Percentiles rank a stretch among this genome's conserved stretches.
These are phyloP conservation scores for Kwoniella bestiolae DNA, from an alignment of 768 basidiomycete species.

Conservation along the genomic window DNA sequence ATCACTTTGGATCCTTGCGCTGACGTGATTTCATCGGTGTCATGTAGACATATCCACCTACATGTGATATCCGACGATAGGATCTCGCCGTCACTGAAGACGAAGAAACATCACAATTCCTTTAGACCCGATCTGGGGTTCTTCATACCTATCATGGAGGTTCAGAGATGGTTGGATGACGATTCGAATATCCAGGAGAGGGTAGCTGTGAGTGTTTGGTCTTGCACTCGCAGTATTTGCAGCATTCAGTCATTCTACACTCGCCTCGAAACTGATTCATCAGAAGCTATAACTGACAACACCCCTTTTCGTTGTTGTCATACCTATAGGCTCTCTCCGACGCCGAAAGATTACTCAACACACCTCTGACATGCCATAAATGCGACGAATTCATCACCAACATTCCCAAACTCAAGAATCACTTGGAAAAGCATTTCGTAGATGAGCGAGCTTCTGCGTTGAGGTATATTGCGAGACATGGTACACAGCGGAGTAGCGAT, in stretches of 20 bases:
- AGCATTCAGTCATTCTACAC: neutral
- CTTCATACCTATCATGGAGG: constrained; percentile 75
- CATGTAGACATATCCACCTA: constrained; percentile 61
- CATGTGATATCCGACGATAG: constrained; percentile 85
- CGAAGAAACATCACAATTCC: constrained; percentile 88
- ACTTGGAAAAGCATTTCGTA: constrained; percentile 77
- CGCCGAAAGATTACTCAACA: constrained; percentile 69
- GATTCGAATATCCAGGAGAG: constrained; percentile 29
- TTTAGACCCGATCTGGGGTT: constrained; percentile 84
- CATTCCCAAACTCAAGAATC: constrained; percentile 74
- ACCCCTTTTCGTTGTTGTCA: too few relatives aligned
- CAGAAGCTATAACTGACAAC: too few relatives aligned
- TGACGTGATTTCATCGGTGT: neutral
- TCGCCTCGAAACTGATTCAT: too few relatives aligned
- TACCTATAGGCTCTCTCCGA: constrained; percentile 23
- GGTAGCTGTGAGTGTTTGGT: constrained; percentile 36
- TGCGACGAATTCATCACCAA: constrained; percentile 70
- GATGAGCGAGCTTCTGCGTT: constrained; percentile 54
- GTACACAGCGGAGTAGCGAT: constrained; percentile 38
- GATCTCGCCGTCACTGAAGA: constrained; percentile 71
- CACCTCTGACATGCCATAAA: constrained; percentile 69
- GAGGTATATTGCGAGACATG: constrained; percentile 27
- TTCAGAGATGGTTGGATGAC: constrained; percentile 68
- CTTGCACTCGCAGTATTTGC: too few relatives aligned
- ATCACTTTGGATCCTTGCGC: too few relatives aligned